phyloP scores from a whole-genome alignment of 106 monocot species.

The Gastrodia elata region DNA sequence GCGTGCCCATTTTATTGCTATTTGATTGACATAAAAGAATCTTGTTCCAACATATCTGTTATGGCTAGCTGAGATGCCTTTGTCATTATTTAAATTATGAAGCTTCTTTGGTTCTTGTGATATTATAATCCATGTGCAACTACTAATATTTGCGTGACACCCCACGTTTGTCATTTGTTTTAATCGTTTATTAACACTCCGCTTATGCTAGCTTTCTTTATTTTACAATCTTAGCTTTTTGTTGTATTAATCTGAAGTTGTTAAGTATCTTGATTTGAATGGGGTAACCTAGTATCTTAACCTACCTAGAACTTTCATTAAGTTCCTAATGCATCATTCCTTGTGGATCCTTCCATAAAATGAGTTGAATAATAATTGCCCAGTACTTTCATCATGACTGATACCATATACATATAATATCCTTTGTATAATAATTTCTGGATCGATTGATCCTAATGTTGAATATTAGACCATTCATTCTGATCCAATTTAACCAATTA shows the following conservation, averaged over 20 bases:
- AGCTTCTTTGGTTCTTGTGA: background rate
- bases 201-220: background rate
- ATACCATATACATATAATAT: too few relatives aligned
- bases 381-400: too few relatives aligned
- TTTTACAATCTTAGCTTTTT: background rate
- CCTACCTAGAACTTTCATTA: too few relatives aligned
- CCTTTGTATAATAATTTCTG: too few relatives aligned
- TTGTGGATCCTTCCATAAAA: too few relatives aligned
- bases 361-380: too few relatives aligned
- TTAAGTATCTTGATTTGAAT: constrained; percentile 15
- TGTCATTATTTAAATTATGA: background rate
- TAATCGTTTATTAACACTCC: background rate
- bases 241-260: constrained; percentile 3
- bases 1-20: background rate
- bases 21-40: background rate
- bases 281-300: too few relatives aligned
- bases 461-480: too few relatives aligned
- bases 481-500: too few relatives aligned
- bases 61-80: background rate
- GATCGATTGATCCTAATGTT: too few relatives aligned
- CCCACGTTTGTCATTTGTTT: background rate
- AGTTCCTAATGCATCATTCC: too few relatives aligned
- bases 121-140: background rate
- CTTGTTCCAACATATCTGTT: background rate
- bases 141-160: background rate